Evolutionary conservation across 768 basidiomycete genomes (phyloP), one percentile per base, ranked within the genome.

Genomic region (Dendrothele bispora): DNA sequence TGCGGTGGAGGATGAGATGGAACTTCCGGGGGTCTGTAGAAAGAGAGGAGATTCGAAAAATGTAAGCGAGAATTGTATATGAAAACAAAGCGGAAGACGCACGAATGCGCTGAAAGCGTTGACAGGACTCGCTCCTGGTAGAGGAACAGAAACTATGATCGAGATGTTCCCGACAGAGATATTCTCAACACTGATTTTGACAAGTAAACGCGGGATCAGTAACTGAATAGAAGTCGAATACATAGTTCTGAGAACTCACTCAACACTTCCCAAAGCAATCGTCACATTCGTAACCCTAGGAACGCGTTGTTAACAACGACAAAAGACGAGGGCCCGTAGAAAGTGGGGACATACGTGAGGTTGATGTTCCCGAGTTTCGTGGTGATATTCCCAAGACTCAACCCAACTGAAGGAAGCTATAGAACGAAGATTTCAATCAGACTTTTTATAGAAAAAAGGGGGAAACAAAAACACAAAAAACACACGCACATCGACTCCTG

Each of bases 251-350:
- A n/a, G n/a, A n/a, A 22, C 51, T 47, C 32, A 55, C 54, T 55
- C 54, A 43, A 55, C 44, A n/a, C 49, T 50, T 27, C 54, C 54
- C 39, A 52, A 43, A 18, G 54, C 41, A 14, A 55, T 55, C 20
- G 54, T 55, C 5, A 55, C 54, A 34, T 55, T 55, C 25, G 54
- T 55, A n/a, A 55, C 54, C 6, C 54, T 55, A 14, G n/a, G n/a
- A n/a, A n/a, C 34, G 8, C 22, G 43, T 27, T 11, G 25, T 24
- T 18, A 26, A 34, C 1, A 29, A 18, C 11, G 24, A 25, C 20
- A 18, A 10, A 40, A n/a, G 5, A 12, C 7, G 41, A 17, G 14
- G n/a, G 15, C n/a, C n/a, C n/a, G n/a, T n/a, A n/a, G 20, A 12
- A 35, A 17, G 4, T 10, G 27, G 22, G 35, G 5, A 39, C 43